These are phyloP conservation scores for Monascus purpureus DNA, from an alignment of 495 filamentous ascomycete species.

Conservation along the genomic window DNA sequence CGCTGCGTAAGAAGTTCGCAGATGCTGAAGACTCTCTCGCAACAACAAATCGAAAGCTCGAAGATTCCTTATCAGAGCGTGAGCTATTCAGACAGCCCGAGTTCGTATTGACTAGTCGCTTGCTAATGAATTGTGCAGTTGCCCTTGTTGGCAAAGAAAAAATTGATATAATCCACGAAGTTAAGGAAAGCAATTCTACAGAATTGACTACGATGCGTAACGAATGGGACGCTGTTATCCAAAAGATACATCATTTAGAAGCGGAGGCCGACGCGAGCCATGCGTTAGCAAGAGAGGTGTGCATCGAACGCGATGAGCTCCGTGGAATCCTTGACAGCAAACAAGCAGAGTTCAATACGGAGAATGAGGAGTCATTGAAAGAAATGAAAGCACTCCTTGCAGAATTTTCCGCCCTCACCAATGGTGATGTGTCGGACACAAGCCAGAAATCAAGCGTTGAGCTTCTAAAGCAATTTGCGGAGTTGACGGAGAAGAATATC, in stretches of 20 bases:
- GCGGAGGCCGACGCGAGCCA: constrained; percentile 28
- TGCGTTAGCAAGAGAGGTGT: constrained; percentile 25
- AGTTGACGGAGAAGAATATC: constrained; percentile 30
- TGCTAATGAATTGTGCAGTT: no score
- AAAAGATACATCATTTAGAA: constrained; percentile 26
- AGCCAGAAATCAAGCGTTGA: constrained; percentile 26
- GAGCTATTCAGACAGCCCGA: constrained; percentile 9
- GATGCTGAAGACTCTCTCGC: constrained; percentile 27
- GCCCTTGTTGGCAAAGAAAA: constrained; percentile 34
- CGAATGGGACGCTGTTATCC: constrained; percentile 28
- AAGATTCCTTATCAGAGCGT: constrained; percentile 27
- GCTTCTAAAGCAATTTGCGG: constrained; percentile 28
- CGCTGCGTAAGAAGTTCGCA: constrained; percentile 24
- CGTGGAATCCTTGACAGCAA: constrained; percentile 28
- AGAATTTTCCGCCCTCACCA: constrained; percentile 23
- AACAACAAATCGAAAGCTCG: constrained; percentile 21
- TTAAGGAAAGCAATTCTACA: constrained; percentile 30
- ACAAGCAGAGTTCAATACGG: constrained; percentile 22
- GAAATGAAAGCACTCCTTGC: constrained; percentile 31
- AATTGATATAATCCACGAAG: constrained; percentile 29
- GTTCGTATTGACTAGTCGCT: constrained; percentile 1
- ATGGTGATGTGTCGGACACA: constrained; percentile 17
- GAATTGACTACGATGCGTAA: constrained; percentile 32
- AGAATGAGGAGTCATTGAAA: constrained; percentile 28
- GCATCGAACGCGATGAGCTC: constrained; percentile 29